Evolutionary conservation across 2,329 filamentous ascomycete species (phyloP), one percentile per base, ranked within the genome.

Genomic region (Thermoascus crustaceus): DNA sequence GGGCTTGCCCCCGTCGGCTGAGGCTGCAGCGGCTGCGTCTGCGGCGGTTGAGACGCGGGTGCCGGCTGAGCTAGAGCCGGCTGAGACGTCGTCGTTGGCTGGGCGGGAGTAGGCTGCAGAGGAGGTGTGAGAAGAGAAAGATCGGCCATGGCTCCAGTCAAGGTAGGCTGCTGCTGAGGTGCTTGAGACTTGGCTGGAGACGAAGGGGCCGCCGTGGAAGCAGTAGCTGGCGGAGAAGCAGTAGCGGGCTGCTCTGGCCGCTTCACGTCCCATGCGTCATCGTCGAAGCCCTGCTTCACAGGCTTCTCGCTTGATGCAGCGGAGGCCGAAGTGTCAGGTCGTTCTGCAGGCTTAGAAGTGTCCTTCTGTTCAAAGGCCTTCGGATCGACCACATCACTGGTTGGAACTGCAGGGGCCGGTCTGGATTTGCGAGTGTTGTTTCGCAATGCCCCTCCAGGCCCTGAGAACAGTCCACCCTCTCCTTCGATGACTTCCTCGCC

Each of bases 201-300:
- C 7, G 62, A 52, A 5, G 61, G 55, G 2, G 59, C 38, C 50
- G 53, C 26, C 53, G 61, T 38, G 57, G 50, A 8, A 18, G 65
- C 50, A 14, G 69, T 48, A 20, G 63, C 54, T 31, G 69, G 45
- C 26, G 56, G 38, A 20, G 61, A 30, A 37, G 56, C 35, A 47
- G 52, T 45, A 32, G 51, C 35, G 33, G 61, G 47, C 36, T 79
- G 74, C 54, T 78, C 82, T 9, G 82, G 75, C 11, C 86, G 85
- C 65, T 95, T 95, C 32, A 94, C 82, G 52, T 93, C 85, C 91
- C 91, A 98, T 6, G 91, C 91, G 66, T 96, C 86, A 53, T 96
- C 91, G 34, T 98, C 91, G 53, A 96, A 96, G 2, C 85, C 85
- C 40, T 70, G 67, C 26, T 63, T 52, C 22, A 61, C 60, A 33